Evolutionary conservation across 805 yeast species (phyloP).

Genomic region (Candida tammaniensis): DNA sequence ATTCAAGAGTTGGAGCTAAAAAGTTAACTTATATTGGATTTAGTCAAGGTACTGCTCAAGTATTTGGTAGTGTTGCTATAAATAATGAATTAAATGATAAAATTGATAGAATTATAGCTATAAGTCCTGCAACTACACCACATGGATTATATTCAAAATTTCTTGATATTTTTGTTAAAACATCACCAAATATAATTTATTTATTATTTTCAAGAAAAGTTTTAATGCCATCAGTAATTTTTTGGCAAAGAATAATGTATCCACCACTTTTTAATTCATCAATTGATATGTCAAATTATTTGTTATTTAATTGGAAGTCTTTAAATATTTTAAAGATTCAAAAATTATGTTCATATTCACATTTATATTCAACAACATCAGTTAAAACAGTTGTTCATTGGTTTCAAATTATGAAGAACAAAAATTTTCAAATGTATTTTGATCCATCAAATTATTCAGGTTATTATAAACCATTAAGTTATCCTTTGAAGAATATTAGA

Average conservation of each 20-base stretch:
- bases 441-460: conserved; percentile 38
- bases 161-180: conserved; percentile 68
- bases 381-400: conserved; percentile 95
- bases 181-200: conserved; percentile 72
- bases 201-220: conserved; percentile 71
- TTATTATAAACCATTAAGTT: conserved; percentile 30
- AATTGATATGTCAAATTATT: conserved; percentile 66
- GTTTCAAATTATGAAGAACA: conserved; percentile 83
- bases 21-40: conserved; percentile 78
- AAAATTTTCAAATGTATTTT: conserved; percentile 85
- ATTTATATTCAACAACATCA: conserved; percentile 85
- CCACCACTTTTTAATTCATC: conserved; percentile 71
- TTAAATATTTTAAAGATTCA: conserved; percentile 68
- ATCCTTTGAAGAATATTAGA: conserved; percentile 36
- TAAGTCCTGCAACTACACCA: conserved; percentile 94
- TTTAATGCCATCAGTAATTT: conserved; percentile 69
- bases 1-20: conserved; percentile 28
- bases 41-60: conserved; percentile 93
- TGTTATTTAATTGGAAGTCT: conserved; percentile 80
- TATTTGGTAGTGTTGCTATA: conserved; percentile 74
- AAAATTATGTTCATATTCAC: conserved; percentile 78
- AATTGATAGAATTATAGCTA: conserved; percentile 64
- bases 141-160: conserved; percentile 75
- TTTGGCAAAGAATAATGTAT: conserved; percentile 77
- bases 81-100: conserved; percentile 60